Evolutionary conservation across 2,329 filamentous ascomycete species (phyloP).

Genomic region (Westerdykella ornata): DNA sequence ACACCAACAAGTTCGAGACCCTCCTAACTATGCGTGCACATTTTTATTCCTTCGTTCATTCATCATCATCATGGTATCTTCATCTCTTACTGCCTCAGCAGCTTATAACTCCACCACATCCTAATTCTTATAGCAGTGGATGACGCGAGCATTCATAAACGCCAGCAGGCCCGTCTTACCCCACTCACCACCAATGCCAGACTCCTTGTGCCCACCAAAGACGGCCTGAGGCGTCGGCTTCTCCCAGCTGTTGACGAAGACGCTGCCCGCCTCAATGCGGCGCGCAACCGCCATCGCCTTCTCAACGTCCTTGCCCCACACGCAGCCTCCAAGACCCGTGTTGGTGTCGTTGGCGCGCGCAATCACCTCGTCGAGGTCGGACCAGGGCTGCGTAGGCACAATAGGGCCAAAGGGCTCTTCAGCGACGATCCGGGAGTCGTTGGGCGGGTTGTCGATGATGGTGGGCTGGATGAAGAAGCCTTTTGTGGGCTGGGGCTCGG

Average conservation of each 20-base stretch:
- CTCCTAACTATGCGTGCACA: too few relatives aligned
- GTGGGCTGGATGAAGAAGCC: conserved; percentile 56
- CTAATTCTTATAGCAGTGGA: conserved; percentile 41
- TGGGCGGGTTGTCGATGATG: conserved; percentile 53
- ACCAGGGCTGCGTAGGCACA: conserved; percentile 57
- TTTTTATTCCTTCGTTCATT: too few relatives aligned
- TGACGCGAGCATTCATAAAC: conserved; percentile 44
- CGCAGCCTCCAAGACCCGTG: conserved; percentile 49
- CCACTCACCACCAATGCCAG: conserved; percentile 68
- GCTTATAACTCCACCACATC: too few relatives aligned
- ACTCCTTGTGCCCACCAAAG: conserved; percentile 74
- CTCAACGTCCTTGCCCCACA: conserved; percentile 41
- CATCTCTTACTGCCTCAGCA: neutral
- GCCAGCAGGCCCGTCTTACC: conserved; percentile 40
- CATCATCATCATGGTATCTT: neutral
- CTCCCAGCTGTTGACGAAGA: conserved; percentile 51
- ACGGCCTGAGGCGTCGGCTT: conserved; percentile 43
- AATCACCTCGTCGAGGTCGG: conserved; percentile 48
- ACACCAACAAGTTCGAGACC: too few relatives aligned
- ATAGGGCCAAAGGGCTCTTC: conserved; percentile 62
- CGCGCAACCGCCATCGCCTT: conserved; percentile 45
- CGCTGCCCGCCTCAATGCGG: conserved; percentile 48
- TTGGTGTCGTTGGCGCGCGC: conserved; percentile 44
- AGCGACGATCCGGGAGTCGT: conserved; percentile 49
- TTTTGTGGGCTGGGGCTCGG: conserved; percentile 27